A percentile compares a stretch with the other conserved stretches of the same genome.
Evolutionary conservation across 164 flowering plant genomes (phyloP).

Genomic region (Paratinospora sagittata): DNA sequence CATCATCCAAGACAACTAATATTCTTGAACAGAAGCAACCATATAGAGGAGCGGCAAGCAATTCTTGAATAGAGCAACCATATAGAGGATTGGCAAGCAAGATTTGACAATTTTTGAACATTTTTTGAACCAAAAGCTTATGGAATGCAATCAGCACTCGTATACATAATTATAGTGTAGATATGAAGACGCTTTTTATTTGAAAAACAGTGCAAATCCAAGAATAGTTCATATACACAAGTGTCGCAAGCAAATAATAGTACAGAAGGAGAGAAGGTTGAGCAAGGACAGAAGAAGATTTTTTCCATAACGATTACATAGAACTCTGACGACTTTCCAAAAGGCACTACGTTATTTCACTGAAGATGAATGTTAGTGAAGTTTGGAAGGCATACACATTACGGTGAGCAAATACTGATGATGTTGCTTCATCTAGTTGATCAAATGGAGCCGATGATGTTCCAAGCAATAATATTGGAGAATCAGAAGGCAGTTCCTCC

Average conservation of each 20-base stretch:
- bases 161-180: neutral
- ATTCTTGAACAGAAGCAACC: too few species aligned
- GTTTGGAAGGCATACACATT: conserved; percentile 56
- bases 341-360: neutral
- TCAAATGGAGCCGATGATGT: conserved; percentile 43
- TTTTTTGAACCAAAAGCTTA: neutral
- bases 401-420: conserved; percentile 57
- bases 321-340: conserved; percentile 37
- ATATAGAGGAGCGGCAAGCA: neutral
- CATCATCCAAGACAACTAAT: too few species aligned
- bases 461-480: conserved; percentile 78
- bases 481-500: conserved; percentile 90
- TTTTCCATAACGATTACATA: neutral
- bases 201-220: too few species aligned
- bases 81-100: neutral
- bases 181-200: neutral
- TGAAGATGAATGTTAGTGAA: conserved; percentile 1
- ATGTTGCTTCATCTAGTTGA: conserved; percentile 35
- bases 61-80: too few species aligned
- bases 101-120: neutral
- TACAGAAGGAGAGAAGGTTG: neutral
- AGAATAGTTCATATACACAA: too few species aligned
- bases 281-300: neutral
- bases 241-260: neutral
- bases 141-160: neutral